Evolutionary conservation across 495 filamentous ascomycete species (phyloP).

Genomic region (Aspergillus nanangensis): DNA sequence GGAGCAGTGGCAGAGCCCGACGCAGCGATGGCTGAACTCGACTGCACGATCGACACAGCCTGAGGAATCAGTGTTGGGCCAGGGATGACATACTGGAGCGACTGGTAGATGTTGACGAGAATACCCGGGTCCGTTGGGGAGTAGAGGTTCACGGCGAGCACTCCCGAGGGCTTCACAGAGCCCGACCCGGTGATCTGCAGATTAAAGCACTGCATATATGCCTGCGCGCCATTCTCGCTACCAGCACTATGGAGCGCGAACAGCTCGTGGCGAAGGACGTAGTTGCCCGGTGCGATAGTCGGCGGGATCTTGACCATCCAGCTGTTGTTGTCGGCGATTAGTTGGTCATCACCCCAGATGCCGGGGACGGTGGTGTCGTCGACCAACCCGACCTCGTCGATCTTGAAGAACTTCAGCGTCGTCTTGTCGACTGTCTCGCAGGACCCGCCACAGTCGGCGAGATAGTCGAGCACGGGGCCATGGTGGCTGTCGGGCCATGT

Average conservation of each 20-base stretch:
- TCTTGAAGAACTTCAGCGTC: conserved; percentile 62
- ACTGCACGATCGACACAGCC: conserved; percentile 20
- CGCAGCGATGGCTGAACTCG: conserved; percentile 19
- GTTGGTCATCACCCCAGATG: conserved; percentile 55
- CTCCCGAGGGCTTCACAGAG: conserved; percentile 42
- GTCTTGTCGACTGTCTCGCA: conserved; percentile 54
- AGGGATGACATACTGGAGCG: conserved; percentile 44
- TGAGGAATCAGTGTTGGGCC: conserved; percentile 39
- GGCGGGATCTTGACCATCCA: conserved; percentile 59
- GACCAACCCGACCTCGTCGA: conserved; percentile 51
- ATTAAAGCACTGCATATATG: conserved; percentile 67
- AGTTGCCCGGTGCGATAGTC: conserved; percentile 54
- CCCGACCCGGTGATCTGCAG: conserved; percentile 56
- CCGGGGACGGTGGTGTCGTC: conserved; percentile 36
- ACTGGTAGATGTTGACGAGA: conserved; percentile 54
- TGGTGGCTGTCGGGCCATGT: conserved; percentile 44
- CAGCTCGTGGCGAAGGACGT: conserved; percentile 66
- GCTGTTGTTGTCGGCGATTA: conserved; percentile 54
- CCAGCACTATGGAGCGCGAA: conserved; percentile 58
- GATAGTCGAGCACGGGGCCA: conserved; percentile 61
- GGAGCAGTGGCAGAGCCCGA: conserved; percentile 19
- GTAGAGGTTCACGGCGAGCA: conserved; percentile 52
- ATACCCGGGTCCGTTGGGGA: conserved; percentile 48
- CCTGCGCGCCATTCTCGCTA: conserved; percentile 52
- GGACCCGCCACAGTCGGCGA: conserved; percentile 57